Base-by-base conservation (phyloP, 192 early-diverging fungal species). In the Cetraspora pellucida region DNA sequence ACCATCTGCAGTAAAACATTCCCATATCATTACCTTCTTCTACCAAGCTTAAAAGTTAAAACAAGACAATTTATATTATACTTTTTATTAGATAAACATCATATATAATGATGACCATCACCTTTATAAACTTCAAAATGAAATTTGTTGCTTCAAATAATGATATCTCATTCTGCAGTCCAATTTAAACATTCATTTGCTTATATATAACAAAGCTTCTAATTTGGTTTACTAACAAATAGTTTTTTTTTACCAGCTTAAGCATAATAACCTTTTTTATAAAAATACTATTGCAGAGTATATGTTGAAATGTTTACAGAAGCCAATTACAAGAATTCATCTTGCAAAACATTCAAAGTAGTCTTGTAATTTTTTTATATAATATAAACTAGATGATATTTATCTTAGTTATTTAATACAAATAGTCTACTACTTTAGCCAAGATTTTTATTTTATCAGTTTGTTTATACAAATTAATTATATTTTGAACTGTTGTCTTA, bases 71-170 rank as follows among this genome's bases (percentile, higher is more conserved):
- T n/a, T n/a, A n/a, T n/a, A n/a, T n/a, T n/a, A n/a, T n/a, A n/a
- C n/a, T n/a, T n/a, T n/a, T n/a, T n/a, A n/a, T n/a, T n/a, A n/a
- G n/a, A n/a, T n/a, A n/a, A n/a, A n/a, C n/a, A n/a, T n/a, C n/a
- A n/a, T n/a, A n/a, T n/a, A n/a, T 46, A 25, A 46, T 52, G 11
- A 52, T 25, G 49, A 25, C 46, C 68, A 70, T 52, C 68, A 66
- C 44, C 44, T 37, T n/a, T 14, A 66, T 21, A 37, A 13, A 66
- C 31, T 44, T 25, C 19, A 27, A 70, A 70, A 70, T 23, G 68
- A 50, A 46, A 70, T 50, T 70, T 46, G 28, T 70, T 46, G 50
- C 68, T 70, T 46, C 68, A 70, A 70, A 70, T 52, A 28, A 70
- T 21, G n/a, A 17, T 23, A 52, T 70, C 27, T 46, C 68, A 70